Conservation (phyloP, 2,329 filamentous ascomycete genomes). For the Fusarium camptoceras region DNA sequence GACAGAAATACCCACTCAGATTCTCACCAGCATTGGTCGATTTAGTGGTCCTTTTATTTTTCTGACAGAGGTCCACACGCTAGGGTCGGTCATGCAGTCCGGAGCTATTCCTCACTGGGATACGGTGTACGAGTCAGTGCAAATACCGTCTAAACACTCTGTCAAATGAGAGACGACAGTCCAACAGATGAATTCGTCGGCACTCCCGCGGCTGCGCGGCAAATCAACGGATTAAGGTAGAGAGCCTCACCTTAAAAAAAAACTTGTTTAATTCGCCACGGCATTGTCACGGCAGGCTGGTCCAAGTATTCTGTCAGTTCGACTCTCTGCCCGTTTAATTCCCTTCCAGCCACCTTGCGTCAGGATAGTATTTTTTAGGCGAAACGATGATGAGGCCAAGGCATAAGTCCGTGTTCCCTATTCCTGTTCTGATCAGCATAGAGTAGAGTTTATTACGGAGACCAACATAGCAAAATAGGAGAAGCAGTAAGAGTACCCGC, state of each 20-base stretch:
- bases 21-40: not conserved
- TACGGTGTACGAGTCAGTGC: not conserved
- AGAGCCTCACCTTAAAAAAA: not conserved
- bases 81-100: not conserved
- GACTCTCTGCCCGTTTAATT: not conserved
- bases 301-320: not conserved
- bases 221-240: not conserved
- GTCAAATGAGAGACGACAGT: not conserved
- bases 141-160: not conserved
- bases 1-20: not conserved
- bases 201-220: not conserved
- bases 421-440: not conserved
- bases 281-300: not conserved
- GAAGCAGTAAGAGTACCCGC: not conserved
- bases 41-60: not conserved
- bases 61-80: not conserved
- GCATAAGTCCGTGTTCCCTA: not conserved
- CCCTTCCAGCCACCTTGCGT: not conserved
- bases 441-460: constrained; percentile 5
- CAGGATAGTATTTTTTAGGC: not conserved
- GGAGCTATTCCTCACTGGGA: not conserved
- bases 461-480: not conserved
- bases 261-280: not conserved
- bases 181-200: not conserved
- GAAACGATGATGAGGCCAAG: constrained; percentile 1